Evolutionary conservation across 1,284 basidiomycete species (phyloP), one percentile per base, ranked within the genome.

Genomic region (Cryptococcus sp.): DNA sequence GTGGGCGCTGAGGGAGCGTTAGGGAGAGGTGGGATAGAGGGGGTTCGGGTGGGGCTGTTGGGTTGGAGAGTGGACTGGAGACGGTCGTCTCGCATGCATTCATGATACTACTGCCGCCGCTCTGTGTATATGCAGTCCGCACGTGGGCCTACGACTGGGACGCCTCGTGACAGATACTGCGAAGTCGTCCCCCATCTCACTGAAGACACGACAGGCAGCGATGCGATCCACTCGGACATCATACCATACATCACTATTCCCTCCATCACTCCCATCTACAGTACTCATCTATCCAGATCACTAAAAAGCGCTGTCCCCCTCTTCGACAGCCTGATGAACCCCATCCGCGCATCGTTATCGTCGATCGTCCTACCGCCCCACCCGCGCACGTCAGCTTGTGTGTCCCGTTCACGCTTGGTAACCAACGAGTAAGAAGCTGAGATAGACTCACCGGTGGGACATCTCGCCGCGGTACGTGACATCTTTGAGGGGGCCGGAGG

Each of bases 381-480:
- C 44, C 13, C 39, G 18, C n/a, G n/a, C 20, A 12, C 37, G 28
- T 24, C 38, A n/a, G 28, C 13, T 33, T 44, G 39, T 15, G 42
- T 21, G 15, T 24, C 44, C n/a, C 13, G 53, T 13, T 1, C 3
- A 15, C 16, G 16, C 12, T 16, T 9, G 11, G n/a, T 20, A 12
- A 18, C 7, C 18, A 5, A n/a, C 13, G 3, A 18, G 20, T 23
- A 5, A 12, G 13, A 23, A 24, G 9, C 28, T 13, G 45, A 33
- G n/a, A n/a, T n/a, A n/a, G 8, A 69, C 73, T 55, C 49, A 76
- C 74, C 72, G 58, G 55, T 68, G 72, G 4, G 69, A 64, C 53
- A 77, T 47, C 53, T 78, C 75, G 20, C 74, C 76, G 20, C 75
- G 60, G 60, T 72, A 78, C 18, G 76, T 77, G 13, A 78, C 67